A percentile compares a stretch with the other conserved stretches of the same genome.
Evolutionary conservation across 257 asterid species (phyloP).

Genomic region (Forsythia viridissima): DNA sequence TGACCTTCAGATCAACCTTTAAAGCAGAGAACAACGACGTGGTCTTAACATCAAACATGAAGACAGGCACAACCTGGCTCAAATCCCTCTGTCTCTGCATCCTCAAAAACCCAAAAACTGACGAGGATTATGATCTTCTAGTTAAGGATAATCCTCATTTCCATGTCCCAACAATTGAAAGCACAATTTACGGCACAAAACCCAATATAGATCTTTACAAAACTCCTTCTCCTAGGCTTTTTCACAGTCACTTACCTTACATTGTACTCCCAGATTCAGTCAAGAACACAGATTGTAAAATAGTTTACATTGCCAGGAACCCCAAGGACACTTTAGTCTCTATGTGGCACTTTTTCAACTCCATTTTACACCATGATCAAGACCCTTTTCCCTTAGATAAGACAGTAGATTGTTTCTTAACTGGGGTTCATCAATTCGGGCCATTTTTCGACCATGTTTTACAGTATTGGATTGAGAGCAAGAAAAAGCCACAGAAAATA

Average conservation of each 20-base stretch:
- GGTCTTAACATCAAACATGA: conserved; percentile 33
- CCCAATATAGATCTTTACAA: conserved; percentile 11
- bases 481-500: conserved; percentile 36
- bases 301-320: conserved; percentile 43
- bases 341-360: conserved; percentile 39
- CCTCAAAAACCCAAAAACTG: background rate
- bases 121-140: conserved; percentile 20
- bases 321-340: conserved; percentile 47
- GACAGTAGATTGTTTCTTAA: conserved; percentile 36
- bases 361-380: conserved; percentile 7
- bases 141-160: conserved; percentile 31
- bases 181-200: conserved; percentile 22
- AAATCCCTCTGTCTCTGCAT: conserved; percentile 39
- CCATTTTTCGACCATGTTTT: conserved; percentile 39
- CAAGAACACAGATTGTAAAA: conserved; percentile 28
- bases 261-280: conserved; percentile 29
- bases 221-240: conserved; percentile 32
- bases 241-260: conserved; percentile 41
- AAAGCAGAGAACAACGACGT: conserved; percentile 33
- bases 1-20: conserved; percentile 29
- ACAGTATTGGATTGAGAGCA: conserved; percentile 40
- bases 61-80: conserved; percentile 57
- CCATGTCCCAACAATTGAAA: conserved; percentile 40
- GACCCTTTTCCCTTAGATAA: conserved; percentile 30
- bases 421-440: conserved; percentile 35